phyloP scores from a whole-genome alignment of 1,284 basidiomycete species.

The Marasmius fiardii region DNA sequence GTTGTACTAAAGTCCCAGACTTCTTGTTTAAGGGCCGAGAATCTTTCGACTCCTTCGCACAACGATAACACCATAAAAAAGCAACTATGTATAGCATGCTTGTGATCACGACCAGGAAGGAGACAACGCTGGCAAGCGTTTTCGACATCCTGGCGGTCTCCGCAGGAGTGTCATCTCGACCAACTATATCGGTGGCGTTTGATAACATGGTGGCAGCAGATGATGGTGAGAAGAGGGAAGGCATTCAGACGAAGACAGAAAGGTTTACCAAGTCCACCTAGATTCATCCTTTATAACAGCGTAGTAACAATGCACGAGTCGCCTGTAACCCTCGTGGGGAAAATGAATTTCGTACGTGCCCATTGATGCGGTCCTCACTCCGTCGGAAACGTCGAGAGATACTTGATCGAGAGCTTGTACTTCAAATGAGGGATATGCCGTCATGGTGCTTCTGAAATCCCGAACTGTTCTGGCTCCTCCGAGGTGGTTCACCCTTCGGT shows the following conservation, averaged over 20 bases:
- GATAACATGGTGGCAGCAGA: not conserved
- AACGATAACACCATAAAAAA: constrained; percentile 43
- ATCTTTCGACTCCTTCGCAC: constrained; percentile 31
- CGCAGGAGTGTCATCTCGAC: not conserved
- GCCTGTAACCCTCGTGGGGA: not conserved
- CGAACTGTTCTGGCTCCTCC: no score
- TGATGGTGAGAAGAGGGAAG: not conserved
- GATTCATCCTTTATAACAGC: not conserved
- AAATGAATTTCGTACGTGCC: not conserved
- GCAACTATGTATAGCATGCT: constrained; percentile 45
- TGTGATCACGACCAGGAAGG: constrained; percentile 42
- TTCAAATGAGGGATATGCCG: no score
- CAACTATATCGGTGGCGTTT: not conserved
- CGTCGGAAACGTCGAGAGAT: not conserved
- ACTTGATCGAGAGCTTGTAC: no score
- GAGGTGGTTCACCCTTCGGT: no score
- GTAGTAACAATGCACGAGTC: not conserved
- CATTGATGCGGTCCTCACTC: not conserved
- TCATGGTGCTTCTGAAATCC: no score
- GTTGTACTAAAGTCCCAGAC: constrained; percentile 39
- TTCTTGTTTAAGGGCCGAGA: constrained; percentile 46
- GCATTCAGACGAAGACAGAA: not conserved
- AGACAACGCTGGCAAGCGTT: constrained; percentile 40
- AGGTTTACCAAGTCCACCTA: not conserved
- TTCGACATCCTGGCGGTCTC: constrained; percentile 18